These are phyloP conservation scores for Nevesoporus exiguus DNA, from an alignment of 768 basidiomycete species.

Conservation along the genomic window DNA sequence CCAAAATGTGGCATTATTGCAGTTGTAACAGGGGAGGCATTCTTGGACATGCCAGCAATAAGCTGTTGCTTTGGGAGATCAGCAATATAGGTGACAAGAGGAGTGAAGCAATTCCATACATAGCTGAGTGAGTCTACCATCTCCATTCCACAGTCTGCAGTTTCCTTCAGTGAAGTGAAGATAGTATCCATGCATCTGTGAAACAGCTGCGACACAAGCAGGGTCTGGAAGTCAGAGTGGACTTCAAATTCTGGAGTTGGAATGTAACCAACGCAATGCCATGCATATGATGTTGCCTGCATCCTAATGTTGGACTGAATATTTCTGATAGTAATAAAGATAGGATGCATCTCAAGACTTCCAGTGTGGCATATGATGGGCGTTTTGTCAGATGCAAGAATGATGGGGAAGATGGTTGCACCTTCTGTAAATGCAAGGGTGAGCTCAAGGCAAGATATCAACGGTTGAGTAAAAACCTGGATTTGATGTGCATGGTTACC, in stretches of 20 bases:
- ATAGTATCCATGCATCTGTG: not conserved
- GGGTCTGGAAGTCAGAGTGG: not conserved
- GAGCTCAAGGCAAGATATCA: not conserved
- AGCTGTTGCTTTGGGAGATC: slow-evolving; percentile 10
- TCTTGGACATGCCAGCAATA: not conserved
- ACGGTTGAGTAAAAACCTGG: not conserved
- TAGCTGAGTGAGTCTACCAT: not conserved
- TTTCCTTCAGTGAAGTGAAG: not conserved
- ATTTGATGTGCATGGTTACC: not conserved
- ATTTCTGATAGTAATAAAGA: not conserved
- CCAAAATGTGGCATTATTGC: not conserved
- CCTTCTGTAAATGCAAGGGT: not conserved
- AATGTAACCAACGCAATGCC: not conserved
- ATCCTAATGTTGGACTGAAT: not conserved
- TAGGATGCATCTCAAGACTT: not conserved
- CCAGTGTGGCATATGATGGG: slow-evolving; percentile 8
- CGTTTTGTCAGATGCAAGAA: slow-evolving; percentile 1
- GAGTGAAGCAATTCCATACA: not conserved
- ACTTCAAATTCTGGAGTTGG: not conserved
- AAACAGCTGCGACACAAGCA: not conserved
- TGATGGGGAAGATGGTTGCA: not conserved
- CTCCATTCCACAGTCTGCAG: not conserved
- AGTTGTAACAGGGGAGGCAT: not conserved
- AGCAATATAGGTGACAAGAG: not conserved
- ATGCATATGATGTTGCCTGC: not conserved